phyloP scores from a whole-genome alignment of 495 filamentous ascomycete species.

The Aspergillus biplanus region DNA sequence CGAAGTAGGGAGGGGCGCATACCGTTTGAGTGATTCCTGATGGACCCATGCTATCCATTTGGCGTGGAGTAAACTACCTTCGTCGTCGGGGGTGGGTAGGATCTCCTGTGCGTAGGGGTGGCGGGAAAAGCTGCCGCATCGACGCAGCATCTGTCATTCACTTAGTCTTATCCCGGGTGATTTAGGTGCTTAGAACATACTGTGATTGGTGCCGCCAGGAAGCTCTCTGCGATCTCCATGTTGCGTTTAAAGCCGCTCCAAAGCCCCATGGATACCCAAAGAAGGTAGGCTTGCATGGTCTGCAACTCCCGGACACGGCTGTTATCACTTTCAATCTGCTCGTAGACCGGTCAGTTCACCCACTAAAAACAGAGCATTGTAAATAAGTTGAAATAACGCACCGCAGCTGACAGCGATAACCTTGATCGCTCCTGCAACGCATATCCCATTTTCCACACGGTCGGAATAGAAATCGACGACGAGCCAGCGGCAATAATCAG shows the following conservation, averaged over 20 bases:
- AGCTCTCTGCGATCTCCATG: background rate
- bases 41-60: background rate
- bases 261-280: background rate
- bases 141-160: background rate
- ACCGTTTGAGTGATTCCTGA: background rate
- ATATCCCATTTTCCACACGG: background rate
- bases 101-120: background rate
- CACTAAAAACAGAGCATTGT: too few species aligned
- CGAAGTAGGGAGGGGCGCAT: too few species aligned
- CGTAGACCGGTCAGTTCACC: background rate
- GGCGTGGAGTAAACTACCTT: background rate
- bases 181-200: background rate
- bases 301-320: background rate
- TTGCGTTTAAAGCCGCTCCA: background rate
- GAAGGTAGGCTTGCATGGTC: background rate
- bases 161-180: background rate
- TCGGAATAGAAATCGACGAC: background rate
- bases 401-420: background rate
- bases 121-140: background rate
- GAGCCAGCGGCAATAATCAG: background rate
- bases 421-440: background rate
- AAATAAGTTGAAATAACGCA: too few species aligned
- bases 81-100: background rate
- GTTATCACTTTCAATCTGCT: background rate
- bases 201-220: background rate